phyloP scores from a whole-genome alignment of 2,329 filamentous ascomycete species.

The Diaporthe sp. region DNA sequence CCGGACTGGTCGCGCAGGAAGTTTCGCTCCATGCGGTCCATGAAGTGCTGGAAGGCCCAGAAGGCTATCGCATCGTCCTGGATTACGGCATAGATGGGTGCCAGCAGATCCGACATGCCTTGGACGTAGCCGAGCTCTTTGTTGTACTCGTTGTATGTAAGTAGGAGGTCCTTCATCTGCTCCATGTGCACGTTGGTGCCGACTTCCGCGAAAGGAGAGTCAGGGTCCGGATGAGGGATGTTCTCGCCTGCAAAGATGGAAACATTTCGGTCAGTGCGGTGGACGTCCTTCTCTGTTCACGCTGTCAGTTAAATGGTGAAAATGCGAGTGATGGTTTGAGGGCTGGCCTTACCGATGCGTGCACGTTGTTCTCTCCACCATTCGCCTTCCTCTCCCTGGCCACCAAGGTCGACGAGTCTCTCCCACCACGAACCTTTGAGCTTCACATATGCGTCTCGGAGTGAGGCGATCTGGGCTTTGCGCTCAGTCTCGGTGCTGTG shows the following conservation, averaged over 20 bases:
- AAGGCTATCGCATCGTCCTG: constrained; percentile 98
- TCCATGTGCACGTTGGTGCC: constrained; percentile 98
- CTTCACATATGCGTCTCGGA: constrained; percentile 93
- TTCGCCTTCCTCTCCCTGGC: constrained; percentile 85
- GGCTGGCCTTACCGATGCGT: constrained; percentile 81
- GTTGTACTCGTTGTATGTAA: constrained; percentile 99
- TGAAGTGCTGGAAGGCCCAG: constrained; percentile 96
- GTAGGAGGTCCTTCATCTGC: constrained; percentile 98
- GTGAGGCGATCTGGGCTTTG: constrained; percentile 83
- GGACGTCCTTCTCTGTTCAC: constrained; percentile 92
- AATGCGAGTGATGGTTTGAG: too few species aligned
- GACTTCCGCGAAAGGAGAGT: constrained; percentile 91
- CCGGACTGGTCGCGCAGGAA: constrained; percentile 96
- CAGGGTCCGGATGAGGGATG: constrained; percentile 94
- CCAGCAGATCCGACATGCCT: constrained; percentile 97
- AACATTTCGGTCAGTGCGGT: constrained; percentile 94
- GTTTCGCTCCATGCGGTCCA: constrained; percentile 98
- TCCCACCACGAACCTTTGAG: constrained; percentile 98
- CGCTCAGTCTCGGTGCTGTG: constrained; percentile 89
- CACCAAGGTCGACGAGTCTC: constrained; percentile 84
- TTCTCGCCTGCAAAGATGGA: constrained; percentile 97
- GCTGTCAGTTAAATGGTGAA: constrained; percentile 40
- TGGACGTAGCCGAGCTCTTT: constrained; percentile 96
- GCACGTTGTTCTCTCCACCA: constrained; percentile 97
- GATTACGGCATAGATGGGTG: constrained; percentile 95